A percentile compares a stretch with the other conserved stretches of the same genome.
Conservation (phyloP, 345 rosid species). For the Salix brachista region DNA sequence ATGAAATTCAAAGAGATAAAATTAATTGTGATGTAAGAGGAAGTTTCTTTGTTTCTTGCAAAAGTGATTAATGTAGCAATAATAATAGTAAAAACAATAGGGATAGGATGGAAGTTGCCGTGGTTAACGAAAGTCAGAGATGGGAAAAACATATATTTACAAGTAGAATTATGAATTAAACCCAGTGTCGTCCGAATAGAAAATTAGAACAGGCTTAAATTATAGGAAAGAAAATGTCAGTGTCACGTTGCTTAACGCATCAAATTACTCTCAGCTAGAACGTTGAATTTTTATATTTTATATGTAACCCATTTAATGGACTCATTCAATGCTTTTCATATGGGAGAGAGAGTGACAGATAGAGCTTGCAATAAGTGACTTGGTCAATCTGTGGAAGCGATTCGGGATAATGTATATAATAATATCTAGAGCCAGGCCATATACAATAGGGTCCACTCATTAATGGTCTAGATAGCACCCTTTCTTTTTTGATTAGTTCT, state of each 20-base stretch:
- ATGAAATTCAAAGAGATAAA: neutral
- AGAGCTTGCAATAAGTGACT: slow-evolving; percentile 9
- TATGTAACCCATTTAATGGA: neutral
- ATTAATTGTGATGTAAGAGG: slow-evolving; percentile 5
- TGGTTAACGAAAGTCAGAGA: slow-evolving; percentile 37
- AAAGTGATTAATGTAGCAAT: neutral
- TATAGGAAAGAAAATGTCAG: slow-evolving; percentile 6
- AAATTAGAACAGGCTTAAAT: neutral
- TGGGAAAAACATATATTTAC: neutral
- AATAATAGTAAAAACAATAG: neutral
- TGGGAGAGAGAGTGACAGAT: neutral
- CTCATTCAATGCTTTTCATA: neutral
- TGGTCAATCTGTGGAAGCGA: slow-evolving; percentile 5
- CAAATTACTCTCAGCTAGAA: slow-evolving; percentile 8
- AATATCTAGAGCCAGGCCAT: neutral
- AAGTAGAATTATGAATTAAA: neutral
- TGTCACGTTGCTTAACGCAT: slow-evolving; percentile 38
- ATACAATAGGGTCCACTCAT: neutral
- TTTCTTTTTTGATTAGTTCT: too few species aligned
- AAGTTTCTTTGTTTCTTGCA: slow-evolving; percentile 27
- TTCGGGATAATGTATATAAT: neutral
- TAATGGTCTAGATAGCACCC: neutral
- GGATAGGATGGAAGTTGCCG: slow-evolving; percentile 24
- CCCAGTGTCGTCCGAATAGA: neutral
- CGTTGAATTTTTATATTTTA: neutral